Base-by-base conservation (phyloP, 192 early-diverging fungal species). In the Chytriomyces hyalinus region DNA sequence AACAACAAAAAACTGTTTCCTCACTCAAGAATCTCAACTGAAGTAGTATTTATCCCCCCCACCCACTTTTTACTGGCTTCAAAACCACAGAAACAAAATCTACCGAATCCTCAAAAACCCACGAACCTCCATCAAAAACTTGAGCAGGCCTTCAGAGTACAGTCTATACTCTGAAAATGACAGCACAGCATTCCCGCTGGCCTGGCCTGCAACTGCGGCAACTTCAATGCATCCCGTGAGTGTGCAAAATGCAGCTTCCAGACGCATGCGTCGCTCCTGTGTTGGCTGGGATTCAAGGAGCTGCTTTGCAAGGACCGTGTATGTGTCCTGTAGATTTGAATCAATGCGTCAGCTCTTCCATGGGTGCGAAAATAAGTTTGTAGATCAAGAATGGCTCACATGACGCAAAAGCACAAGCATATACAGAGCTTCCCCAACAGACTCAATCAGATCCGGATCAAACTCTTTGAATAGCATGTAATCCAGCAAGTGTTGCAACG, bases 381-480 rank as follows among this genome's bases (percentile, higher is more conserved):
- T 0, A 26, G 24, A 26, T 0, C 24, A 26, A 26, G 24, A 26
- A 26, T 26, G 24, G 24, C 24, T 26, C 24, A 26, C 24, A 26
- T 26, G 24, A 26, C 90, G 74, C 49, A 84, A 80, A 73, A 88
- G 81, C 8, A 89, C 84, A 11, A 93, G 78, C 1, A 86, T 81
- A 70, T 92, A 76, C 4, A 92, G 79, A n/a, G 90, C 82, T 5
- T 90, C 89, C 1, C 87, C 83, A 0, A 88, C 90, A 0, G 87
- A 76, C 53, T 92, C 88, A n/a, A 92, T 78, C 13, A 93, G 57
- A 15, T 87, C 83, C 5, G 84, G 65, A 61, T 93, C 90, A 53
- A 93, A 81, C 61, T 87, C 87, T 71, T 88, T 85, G 65, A 92
- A 92, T 43, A 92, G 70, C 22, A 93, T 76, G 60, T 86, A 79